These are phyloP conservation scores for Pachysandra terminalis DNA, from an alignment of 164 flowering plant genomes.

Conservation along the genomic window DNA sequence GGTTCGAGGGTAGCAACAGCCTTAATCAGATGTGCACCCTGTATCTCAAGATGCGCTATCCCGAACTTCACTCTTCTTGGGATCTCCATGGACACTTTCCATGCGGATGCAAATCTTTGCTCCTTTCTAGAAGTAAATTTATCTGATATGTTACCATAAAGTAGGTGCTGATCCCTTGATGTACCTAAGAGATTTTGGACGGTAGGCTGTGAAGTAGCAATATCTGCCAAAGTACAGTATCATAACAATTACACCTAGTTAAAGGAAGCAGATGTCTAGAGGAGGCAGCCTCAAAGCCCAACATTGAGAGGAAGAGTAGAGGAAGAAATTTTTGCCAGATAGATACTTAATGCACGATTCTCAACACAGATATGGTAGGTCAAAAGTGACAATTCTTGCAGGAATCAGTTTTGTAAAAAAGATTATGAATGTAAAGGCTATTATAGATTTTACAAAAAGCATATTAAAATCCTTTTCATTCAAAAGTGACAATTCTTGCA, in stretches of 20 bases:
- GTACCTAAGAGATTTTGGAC: slow-evolving; percentile 33
- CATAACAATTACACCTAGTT: not conserved
- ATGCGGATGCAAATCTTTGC: slow-evolving; percentile 23
- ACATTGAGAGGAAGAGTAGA: not conserved
- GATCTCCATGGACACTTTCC: slow-evolving; percentile 30
- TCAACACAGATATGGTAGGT: not conserved
- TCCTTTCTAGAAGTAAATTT: slow-evolving; percentile 27
- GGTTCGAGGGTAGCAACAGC: slow-evolving; percentile 72
- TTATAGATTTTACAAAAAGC: too few relatives aligned
- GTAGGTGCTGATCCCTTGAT: slow-evolving; percentile 29
- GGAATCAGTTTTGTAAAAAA: too few relatives aligned
- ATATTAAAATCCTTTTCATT: too few relatives aligned
- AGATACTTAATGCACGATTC: not conserved
- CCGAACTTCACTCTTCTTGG: slow-evolving; percentile 23
- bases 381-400: too few relatives aligned
- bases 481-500: too few relatives aligned
- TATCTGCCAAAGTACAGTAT: slow-evolving; percentile 33
- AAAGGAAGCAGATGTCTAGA: not conserved
- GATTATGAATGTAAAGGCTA: too few relatives aligned
- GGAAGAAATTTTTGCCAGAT: not conserved
- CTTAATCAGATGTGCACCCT: slow-evolving; percentile 27
- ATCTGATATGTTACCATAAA: slow-evolving; percentile 22
- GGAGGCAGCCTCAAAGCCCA: not conserved
- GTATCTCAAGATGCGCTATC: slow-evolving; percentile 16
- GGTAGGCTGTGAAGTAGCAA: slow-evolving; percentile 53